Base-by-base conservation (phyloP, 768 basidiomycete species). In the Leccinum rimulosum region DNA sequence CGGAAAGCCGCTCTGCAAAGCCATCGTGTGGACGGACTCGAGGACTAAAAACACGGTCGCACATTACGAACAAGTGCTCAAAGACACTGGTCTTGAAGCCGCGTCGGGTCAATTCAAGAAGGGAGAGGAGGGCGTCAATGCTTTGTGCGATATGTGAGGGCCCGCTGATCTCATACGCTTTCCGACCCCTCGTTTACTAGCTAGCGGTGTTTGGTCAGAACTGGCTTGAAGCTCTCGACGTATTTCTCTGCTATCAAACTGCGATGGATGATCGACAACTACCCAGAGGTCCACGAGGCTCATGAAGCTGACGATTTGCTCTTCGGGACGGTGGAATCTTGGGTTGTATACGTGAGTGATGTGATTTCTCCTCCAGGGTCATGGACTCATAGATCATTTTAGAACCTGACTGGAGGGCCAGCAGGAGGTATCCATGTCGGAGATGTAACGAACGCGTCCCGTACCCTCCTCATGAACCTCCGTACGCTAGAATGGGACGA, bases 231-330 rank as follows among this genome's bases (percentile, higher is more conserved):
- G n/a, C 80, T 98, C 8, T 97, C 95, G 15, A 98, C 96, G 0
- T 99, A 99, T 76, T 99, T 99, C 77, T 97, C 95, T 25, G 96
- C 89, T 17, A 88, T 97, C 73, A 98, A 98, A 76, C 80, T 97
- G 62, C 85, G 91, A 49, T 99, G 96, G 96, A 93, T 99, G 90
- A 85, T 96, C 61, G 91, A 96, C 71, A 86, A 98, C 70, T 75
- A 88, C 68, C 79, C 82, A 4, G 84, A 86, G 31, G 93, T 98
- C 56, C 74, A 80, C 35, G 79, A 82, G 47, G 95, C 97, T 0
- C 88, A 95, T 68, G 85, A 89, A 40, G 75, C 82, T 38, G 93
- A 93, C 72, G 83, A 91, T 60, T 81, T 98, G 12, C 76, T 88
- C 22, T 95, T 98, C 68, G 97, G 97, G 25, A 99, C 97, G 2